Percentiles rank a stretch among this genome's conserved stretches.
Evolutionary conservation across 1,139 yeast genomes (phyloP).

Genomic region (Suhomyces wounanorum): DNA sequence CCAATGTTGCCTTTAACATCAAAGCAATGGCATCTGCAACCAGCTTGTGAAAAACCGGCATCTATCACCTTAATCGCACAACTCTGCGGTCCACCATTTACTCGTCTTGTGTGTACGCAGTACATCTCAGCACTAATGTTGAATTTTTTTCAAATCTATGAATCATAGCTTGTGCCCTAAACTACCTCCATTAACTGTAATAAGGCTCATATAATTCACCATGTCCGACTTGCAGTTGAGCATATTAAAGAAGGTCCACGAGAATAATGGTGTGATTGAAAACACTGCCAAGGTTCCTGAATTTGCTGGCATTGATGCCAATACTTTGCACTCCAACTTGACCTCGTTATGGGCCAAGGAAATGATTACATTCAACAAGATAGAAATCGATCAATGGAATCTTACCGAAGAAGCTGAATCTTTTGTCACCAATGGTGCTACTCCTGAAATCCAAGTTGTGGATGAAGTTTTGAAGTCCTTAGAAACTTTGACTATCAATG

Average conservation of each 20-base stretch:
- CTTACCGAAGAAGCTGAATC: constrained; percentile 83
- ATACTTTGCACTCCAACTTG: constrained; percentile 65
- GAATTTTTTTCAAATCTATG: constrained; percentile 13
- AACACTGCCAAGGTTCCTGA: constrained; percentile 64
- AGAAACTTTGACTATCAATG: constrained; percentile 80
- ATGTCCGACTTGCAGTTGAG: constrained; percentile 61
- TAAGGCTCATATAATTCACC: constrained; percentile 2
- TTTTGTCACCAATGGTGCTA: constrained; percentile 68
- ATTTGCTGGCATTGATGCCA: constrained; percentile 39
- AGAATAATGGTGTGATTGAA: constrained; percentile 55
- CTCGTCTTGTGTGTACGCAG: constrained; percentile 1
- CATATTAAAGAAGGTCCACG: constrained; percentile 64
- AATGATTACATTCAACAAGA: constrained; percentile 73
- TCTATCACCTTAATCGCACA: background rate
- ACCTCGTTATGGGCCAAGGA: constrained; percentile 83
- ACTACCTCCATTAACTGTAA: background rate
- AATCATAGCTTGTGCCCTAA: constrained; percentile 8
- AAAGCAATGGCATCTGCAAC: background rate
- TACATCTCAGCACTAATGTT: constrained; percentile 14
- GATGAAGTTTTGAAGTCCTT: constrained; percentile 72
- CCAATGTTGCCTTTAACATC: background rate
- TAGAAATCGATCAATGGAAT: constrained; percentile 75
- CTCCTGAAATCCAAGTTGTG: constrained; percentile 85
- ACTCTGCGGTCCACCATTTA: background rate
- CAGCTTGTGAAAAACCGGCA: background rate